Percentiles rank a stretch among this genome's conserved stretches.
phyloP scores from a whole-genome alignment of 2,329 filamentous ascomycete genomes.

The Aureobasidium leucospermi region DNA sequence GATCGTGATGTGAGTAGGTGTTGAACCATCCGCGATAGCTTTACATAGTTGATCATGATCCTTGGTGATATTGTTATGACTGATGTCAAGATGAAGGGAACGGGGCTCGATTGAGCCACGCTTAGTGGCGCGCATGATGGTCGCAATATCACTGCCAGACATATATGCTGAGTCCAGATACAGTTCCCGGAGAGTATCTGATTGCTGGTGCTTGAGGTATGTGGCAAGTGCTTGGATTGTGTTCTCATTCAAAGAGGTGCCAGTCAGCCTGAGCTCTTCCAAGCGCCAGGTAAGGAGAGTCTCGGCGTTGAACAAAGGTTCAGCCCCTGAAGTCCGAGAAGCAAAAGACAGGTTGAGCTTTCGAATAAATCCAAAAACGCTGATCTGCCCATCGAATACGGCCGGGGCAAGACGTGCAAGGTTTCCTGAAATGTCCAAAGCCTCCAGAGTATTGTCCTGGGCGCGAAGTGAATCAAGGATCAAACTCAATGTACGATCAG shows the following conservation, averaged over 20 bases:
- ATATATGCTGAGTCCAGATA: conserved; percentile 60
- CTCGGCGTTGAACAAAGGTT: conserved; percentile 58
- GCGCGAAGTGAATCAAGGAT: conserved; percentile 56
- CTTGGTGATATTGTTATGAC: conserved; percentile 52
- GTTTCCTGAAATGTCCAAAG: conserved; percentile 60
- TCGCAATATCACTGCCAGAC: conserved; percentile 57
- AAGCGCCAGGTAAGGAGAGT: conserved; percentile 60
- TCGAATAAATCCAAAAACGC: conserved; percentile 58
- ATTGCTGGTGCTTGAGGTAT: conserved; percentile 50
- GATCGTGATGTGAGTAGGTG: conserved; percentile 58
- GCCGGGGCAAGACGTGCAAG: conserved; percentile 57
- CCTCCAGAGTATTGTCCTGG: conserved; percentile 61
- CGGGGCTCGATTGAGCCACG: conserved; percentile 42
- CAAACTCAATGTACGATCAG: conserved; percentile 52
- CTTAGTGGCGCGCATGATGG: conserved; percentile 57
- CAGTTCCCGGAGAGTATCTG: conserved; percentile 53
- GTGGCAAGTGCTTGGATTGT: conserved; percentile 57
- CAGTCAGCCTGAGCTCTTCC: conserved; percentile 58
- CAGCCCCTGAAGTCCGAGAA: conserved; percentile 53
- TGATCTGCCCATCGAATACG: conserved; percentile 59
- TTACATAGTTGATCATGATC: conserved; percentile 45
- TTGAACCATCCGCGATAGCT: conserved; percentile 45
- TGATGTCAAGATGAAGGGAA: conserved; percentile 59
- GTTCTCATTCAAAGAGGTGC: conserved; percentile 53
- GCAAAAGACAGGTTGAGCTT: conserved; percentile 60